Base-by-base conservation (phyloP, 108 stramenopile genomes). In the Tribonema minus region DNA sequence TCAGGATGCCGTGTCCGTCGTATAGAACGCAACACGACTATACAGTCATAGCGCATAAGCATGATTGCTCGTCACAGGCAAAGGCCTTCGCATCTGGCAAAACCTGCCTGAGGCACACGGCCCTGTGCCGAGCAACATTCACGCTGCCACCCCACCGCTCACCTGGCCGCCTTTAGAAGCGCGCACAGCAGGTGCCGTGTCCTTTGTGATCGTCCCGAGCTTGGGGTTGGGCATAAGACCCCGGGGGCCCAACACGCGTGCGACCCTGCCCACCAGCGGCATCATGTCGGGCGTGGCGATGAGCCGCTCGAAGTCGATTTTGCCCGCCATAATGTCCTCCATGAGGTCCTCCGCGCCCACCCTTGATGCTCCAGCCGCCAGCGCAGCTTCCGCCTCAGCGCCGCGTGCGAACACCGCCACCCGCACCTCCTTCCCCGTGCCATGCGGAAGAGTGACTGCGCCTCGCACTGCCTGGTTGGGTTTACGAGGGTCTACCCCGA, bases 171-270 rank as follows among this genome's bases (percentile, higher is more conserved):
- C 91, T 58, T 62, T 82, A 3, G 87, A 84, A 7, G 71, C 65
- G 38, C 68, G 70, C 35, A 93, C 85, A 36, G 89, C 90, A 46
- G 82, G 81, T 30, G 68, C 68, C 39, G 96, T 72, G 7, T 90
- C 81, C 12, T 86, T 82, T 32, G 92, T 89, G 41, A 98, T 90
- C 0, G 95, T 98, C 31, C 92, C 92, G 28, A 93, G 71, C 82
- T 98, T 98, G 25, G 92, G 84, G 73, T 95, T 98, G 67, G 97
- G 97, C 94, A 96, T 96, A 4, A 98, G 82, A 1, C 95, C 95
- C 64, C 95, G 84, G 32, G 97, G 97, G 61, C 95, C 97, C 37
- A 96, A 83, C 20, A 95, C 64, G 33, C 93, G 87, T 7, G 93
- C 95, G 67, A 94, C 81, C 36, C 91, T 72, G 0, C 89, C 84